These are phyloP conservation scores for Saussurea involucrata DNA, from an alignment of 129 eudicot species.

Conservation along the genomic window DNA sequence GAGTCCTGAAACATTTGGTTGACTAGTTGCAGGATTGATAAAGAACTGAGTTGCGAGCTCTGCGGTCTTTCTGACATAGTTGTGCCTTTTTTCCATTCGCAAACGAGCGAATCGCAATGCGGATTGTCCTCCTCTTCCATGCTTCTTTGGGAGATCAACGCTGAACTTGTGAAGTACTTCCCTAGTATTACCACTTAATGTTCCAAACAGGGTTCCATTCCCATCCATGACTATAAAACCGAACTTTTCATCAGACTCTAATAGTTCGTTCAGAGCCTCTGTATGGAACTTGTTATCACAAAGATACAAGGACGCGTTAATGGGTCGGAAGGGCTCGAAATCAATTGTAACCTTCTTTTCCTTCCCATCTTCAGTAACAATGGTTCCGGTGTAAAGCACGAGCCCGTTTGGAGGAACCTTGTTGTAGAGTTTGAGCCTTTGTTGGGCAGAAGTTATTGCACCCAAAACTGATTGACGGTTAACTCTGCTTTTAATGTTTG, in stretches of 20 bases:
- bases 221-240: slow-evolving; percentile 27
- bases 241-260: slow-evolving; percentile 23
- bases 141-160: slow-evolving; percentile 20
- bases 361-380: slow-evolving; percentile 22
- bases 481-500: slow-evolving; percentile 22
- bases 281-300: slow-evolving; percentile 26
- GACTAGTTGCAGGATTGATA: slow-evolving; percentile 21
- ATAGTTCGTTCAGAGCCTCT: slow-evolving; percentile 18
- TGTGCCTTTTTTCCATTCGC: slow-evolving; percentile 22
- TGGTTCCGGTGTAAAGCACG: slow-evolving; percentile 21
- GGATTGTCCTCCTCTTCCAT: slow-evolving; percentile 24
- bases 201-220: slow-evolving; percentile 21
- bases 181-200: slow-evolving; percentile 19
- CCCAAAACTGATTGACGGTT: slow-evolving; percentile 19
- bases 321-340: slow-evolving; percentile 22
- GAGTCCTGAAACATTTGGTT: slow-evolving; percentile 17
- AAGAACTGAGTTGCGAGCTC: slow-evolving; percentile 20
- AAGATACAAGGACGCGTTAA: slow-evolving; percentile 19
- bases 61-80: slow-evolving; percentile 9
- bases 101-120: slow-evolving; percentile 22
- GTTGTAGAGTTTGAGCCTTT: slow-evolving; percentile 19
- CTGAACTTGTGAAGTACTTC: slow-evolving; percentile 19
- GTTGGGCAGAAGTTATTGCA: slow-evolving; percentile 19
- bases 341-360: slow-evolving; percentile 22
- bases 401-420: slow-evolving; percentile 21